Base-by-base conservation (phyloP, 805 yeast species). In the Candida ulmi region DNA sequence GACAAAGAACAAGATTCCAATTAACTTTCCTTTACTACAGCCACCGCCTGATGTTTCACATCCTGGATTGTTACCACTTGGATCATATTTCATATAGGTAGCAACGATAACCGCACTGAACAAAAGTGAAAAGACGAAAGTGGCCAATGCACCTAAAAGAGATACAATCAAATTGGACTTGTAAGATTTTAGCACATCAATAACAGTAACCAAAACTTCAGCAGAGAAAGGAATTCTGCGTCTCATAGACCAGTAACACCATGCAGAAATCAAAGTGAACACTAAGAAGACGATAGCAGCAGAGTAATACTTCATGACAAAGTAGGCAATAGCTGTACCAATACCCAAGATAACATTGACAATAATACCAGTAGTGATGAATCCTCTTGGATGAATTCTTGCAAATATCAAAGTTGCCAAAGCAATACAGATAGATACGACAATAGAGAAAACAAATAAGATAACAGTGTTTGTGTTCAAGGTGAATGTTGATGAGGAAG, bases 211-310 rank as follows among this genome's bases (percentile, higher is more conserved):
- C 46, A 87, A 62, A 30, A 83, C 80, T 13, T 82, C 71, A 5
- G 87, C 83, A 40, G 88, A 79, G 50, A 82, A 74, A 5, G 91
- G 90, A 41, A 85, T 84, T 50, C 93, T 67, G 8, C 62, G 56
- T 46, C 93, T 70, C 66, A 83, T 76, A 7, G 74, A 60, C 86
- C 87, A 85, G 62, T 81, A 87, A 55, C 80, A 74, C 68, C 74
- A 78, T 8, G 85, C 86, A 18, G 80, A 71, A 38, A 83, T 60
- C 2, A 72, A 54, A 0, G 88, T 72, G 58, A 85, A 83, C 1
- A 81, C 70, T 46, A 83, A 62, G 47, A 81, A 83, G 28, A 82
- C 88, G 44, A 85, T 68, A 2, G 88, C 96, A 0, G 95, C 91
- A 5, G 91, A 80, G 68, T 81, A 87, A 60, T 85, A 83, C 25